Evolutionary conservation across 257 asterid species (phyloP).

Genomic region (Plectranthus barbatus): DNA sequence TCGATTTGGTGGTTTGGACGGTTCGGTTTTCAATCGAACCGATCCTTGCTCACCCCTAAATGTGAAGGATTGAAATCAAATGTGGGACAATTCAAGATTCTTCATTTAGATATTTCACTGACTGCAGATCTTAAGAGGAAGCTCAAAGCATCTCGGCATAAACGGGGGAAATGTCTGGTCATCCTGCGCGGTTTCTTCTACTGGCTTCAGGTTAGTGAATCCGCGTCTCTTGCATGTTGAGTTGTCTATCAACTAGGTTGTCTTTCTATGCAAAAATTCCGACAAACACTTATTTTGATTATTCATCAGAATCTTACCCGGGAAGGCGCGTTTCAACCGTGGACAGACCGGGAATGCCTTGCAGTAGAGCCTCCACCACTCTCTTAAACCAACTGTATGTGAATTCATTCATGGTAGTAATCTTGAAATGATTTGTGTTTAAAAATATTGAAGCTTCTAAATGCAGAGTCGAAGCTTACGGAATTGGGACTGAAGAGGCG

Average conservation of each 20-base stretch:
- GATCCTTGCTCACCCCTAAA: no score
- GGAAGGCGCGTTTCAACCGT: constrained; percentile 16
- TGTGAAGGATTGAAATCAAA: no score
- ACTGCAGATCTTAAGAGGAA: constrained; percentile 27
- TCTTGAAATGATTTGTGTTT: no score
- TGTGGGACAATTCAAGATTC: no score
- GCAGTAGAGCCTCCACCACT: not conserved
- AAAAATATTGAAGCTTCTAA: no score
- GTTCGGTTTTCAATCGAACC: no score
- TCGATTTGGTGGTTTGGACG: no score
- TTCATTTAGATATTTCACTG: not conserved
- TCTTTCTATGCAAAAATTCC: no score
- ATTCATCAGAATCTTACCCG: constrained; percentile 9
- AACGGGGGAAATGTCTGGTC: constrained; percentile 18
- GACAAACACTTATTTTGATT: not conserved
- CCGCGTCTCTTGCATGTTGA: not conserved
- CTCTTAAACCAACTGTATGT: no score
- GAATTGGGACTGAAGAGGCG: constrained; percentile 26
- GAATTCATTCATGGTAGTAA: no score
- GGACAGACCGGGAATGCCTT: constrained; percentile 15
- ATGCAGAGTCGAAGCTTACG: no score
- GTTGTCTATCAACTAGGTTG: no score
- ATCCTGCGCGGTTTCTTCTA: constrained; percentile 49
- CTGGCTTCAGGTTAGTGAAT: constrained; percentile 37
- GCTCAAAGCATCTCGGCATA: not conserved